Percentiles rank a stretch among this genome's conserved stretches.
phyloP scores from a whole-genome alignment of 169 alveolate species.

The Plasmodium gallinaceum region DNA sequence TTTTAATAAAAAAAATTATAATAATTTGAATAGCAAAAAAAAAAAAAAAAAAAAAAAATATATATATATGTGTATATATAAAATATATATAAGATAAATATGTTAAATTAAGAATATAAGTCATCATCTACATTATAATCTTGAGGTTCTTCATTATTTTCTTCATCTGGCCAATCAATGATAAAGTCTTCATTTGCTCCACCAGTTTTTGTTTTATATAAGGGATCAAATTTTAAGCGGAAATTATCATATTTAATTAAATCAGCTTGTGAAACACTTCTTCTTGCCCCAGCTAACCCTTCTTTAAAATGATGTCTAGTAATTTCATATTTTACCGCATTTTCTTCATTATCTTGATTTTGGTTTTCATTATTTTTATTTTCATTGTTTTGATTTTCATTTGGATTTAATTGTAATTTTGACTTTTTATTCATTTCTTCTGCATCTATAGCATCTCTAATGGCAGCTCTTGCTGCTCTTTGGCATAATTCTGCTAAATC shows the following conservation, averaged over 20 bases:
- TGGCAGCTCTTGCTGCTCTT: constrained; percentile 99
- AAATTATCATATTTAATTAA: constrained; percentile 95
- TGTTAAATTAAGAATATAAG: constrained; percentile 49
- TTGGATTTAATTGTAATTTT: constrained; percentile 80
- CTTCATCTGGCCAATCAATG: constrained; percentile 95
- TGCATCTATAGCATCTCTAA: constrained; percentile 96
- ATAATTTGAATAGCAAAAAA: not conserved
- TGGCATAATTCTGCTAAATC: constrained; percentile 99
- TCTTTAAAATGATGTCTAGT: constrained; percentile 99
- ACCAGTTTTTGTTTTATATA: constrained; percentile 94
- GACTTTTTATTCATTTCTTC: constrained; percentile 84
- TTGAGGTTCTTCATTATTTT: constrained; percentile 73
- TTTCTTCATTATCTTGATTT: constrained; percentile 79
- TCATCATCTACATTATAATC: constrained; percentile 74
- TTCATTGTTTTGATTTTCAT: constrained; percentile 75
- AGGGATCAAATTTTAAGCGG: constrained; percentile 98
- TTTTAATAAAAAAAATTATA: not conserved
- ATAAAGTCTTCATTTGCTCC: constrained; percentile 90
- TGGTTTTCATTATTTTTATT: constrained; percentile 23
- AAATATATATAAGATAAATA: not conserved
- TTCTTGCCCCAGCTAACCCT: constrained; percentile 98
- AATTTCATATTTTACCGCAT: constrained; percentile 95
- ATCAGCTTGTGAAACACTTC: constrained; percentile 96
- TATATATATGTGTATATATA: not conserved
- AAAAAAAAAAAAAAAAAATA: constrained; percentile 1